These are phyloP conservation scores for Calvatia gigantea DNA, from an alignment of 768 basidiomycete species.

Conservation along the genomic window DNA sequence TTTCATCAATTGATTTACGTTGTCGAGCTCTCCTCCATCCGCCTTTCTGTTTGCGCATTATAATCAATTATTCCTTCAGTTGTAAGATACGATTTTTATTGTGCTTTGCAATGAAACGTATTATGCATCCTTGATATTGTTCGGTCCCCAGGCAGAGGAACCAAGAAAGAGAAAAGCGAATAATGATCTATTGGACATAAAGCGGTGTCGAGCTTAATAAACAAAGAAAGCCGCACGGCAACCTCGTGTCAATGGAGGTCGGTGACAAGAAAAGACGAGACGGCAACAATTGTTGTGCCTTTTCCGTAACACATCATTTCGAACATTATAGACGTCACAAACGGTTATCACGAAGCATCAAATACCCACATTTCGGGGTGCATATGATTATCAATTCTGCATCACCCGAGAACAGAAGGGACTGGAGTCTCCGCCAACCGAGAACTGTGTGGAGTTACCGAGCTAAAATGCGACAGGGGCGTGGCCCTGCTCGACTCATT, in stretches of 20 bases:
- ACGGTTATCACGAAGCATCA: background rate
- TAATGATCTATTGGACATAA: background rate
- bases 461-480: background rate
- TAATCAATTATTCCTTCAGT: constrained; percentile 8
- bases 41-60: background rate
- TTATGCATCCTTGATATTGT: constrained; percentile 7
- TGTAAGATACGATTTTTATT: background rate
- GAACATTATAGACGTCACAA: background rate
- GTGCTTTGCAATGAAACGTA: constrained; percentile 1
- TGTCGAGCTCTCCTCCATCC: constrained; percentile 2
- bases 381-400: background rate
- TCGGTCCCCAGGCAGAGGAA: background rate
- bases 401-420: background rate
- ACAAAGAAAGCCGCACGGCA: background rate
- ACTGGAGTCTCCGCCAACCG: background rate
- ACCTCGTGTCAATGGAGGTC: background rate
- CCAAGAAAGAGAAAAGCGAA: background rate
- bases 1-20: constrained; percentile 7
- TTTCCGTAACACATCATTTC: background rate
- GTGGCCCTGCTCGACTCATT: background rate
- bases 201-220: background rate
- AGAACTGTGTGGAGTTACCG: background rate
- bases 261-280: constrained; percentile 5
- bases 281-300: background rate
- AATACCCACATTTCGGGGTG: background rate